Evolutionary conservation across 2,329 filamentous ascomycete species (phyloP).

Genomic region (Xylaria sp.): DNA sequence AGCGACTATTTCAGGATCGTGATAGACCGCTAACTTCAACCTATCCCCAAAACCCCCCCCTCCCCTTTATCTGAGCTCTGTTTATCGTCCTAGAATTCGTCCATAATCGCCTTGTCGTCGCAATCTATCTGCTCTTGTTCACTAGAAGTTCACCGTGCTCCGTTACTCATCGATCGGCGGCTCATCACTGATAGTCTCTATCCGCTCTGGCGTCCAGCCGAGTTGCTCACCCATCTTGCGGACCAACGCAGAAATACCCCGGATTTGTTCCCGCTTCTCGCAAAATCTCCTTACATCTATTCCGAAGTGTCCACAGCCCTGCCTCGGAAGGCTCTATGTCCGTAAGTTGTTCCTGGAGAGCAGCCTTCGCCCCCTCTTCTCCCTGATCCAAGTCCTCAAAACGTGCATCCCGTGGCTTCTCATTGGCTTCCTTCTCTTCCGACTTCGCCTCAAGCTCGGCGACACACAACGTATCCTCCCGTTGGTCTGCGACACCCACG

Average conservation of each 20-base stretch:
- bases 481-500: background rate
- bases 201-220: conserved; percentile 16
- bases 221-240: conserved; percentile 30
- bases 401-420: conserved; percentile 21
- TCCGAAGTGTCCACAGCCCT: no score
- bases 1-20: background rate
- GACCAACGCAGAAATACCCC: conserved; percentile 21
- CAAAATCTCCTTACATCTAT: conserved; percentile 15
- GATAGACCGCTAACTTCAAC: background rate
- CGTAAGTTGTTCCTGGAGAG: background rate
- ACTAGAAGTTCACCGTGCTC: background rate
- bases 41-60: background rate
- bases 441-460: conserved; percentile 25
- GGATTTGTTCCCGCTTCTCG: conserved; percentile 16
- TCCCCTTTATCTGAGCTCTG: background rate
- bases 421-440: conserved; percentile 25
- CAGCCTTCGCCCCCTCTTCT: background rate
- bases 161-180: conserved; percentile 5
- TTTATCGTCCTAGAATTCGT: conserved; percentile 3
- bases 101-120: background rate
- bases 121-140: background rate
- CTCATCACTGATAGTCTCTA: conserved; percentile 13
- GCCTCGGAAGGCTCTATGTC: background rate
- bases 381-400: conserved; percentile 12
- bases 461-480: conserved; percentile 23